Evolutionary conservation across 495 filamentous ascomycete genomes (phyloP), one percentile per base, ranked within the genome.

Genomic region (Talaromyces nanjingensis): DNA sequence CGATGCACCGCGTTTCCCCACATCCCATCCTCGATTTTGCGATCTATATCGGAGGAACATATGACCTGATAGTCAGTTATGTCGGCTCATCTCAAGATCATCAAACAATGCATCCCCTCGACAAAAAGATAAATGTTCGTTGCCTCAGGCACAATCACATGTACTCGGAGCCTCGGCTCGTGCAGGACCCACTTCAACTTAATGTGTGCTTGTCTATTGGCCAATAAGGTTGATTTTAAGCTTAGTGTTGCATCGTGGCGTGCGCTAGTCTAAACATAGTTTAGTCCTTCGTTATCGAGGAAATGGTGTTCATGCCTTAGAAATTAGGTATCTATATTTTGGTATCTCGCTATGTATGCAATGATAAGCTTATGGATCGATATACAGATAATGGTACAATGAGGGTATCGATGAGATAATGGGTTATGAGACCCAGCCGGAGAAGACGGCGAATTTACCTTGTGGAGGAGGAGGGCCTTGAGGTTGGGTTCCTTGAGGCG

Each of bases 91-190:
- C 25, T 25, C 25, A 25, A 6, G 7, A 33, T 6, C 31, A 33
- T 33, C 31, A 34, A 34, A 34, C 33, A 34, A n/a, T n/a, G n/a
- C n/a, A n/a, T n/a, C 42, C n/a, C 42, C 42, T n/a, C 31, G 9
- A n/a, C n/a, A n/a, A 9, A 11, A 8, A 18, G 6, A 49, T 22
- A 12, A 27, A 29, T n/a, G 22, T 56, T 27, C 53, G 24, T 56
- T 56, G 53, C 53, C 53, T 56, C 53, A 56, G 53, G 53, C 45
- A 49, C n/a, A 29, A 27, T 25, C 53, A 56, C 27, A 29, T 56
- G 53, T 3, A 9, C 11, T 29, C 53, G 24, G 24, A 56, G 20
- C 53, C 53, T 56, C 53, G 53, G 53, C 53, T 56, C 24, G 22
- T 56, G 53, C 7, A 8, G 24, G 53, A 29, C 11, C 24, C 22